Evolutionary conservation across 148 eudicot genomes (phyloP).

Genomic region (Dysphania ambrosioides): DNA sequence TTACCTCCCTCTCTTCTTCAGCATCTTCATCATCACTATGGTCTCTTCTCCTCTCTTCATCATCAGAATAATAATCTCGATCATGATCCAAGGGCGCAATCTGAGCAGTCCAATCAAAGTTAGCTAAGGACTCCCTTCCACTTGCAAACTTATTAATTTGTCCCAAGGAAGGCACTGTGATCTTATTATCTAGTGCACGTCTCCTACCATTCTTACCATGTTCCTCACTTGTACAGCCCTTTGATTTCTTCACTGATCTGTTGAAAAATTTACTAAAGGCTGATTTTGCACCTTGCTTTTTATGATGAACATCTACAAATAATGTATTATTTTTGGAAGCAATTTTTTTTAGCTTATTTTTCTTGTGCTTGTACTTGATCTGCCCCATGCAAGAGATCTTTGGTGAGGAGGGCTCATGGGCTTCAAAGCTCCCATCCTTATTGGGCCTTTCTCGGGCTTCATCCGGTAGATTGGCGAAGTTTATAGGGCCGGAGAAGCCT

Average conservation of each 20-base stretch:
- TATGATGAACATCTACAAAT: not conserved
- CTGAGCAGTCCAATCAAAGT: slow-evolving; percentile 70
- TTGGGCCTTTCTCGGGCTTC: slow-evolving; percentile 53
- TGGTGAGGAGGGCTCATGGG: slow-evolving; percentile 75
- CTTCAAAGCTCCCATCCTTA: slow-evolving; percentile 13
- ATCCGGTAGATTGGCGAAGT: slow-evolving; percentile 42
- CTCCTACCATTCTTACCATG: slow-evolving; percentile 8
- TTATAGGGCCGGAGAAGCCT: slow-evolving; percentile 54
- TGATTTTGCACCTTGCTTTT: not conserved
- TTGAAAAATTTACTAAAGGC: slow-evolving; percentile 13
- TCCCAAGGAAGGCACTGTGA: slow-evolving; percentile 40
- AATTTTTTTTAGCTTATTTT: slow-evolving; percentile 20
- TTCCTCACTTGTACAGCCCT: not conserved
- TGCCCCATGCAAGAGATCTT: slow-evolving; percentile 92
- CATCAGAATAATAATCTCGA: slow-evolving; percentile 43
- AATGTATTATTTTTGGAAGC: not conserved
- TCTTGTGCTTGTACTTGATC: slow-evolving; percentile 57
- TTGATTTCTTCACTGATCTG: slow-evolving; percentile 11
- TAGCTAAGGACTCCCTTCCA: slow-evolving; percentile 48
- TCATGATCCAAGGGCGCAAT: slow-evolving; percentile 38
- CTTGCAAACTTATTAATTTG: slow-evolving; percentile 71
- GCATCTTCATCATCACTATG: slow-evolving; percentile 20
- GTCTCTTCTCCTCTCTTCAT: slow-evolving; percentile 36
- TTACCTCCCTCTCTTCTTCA: slow-evolving; percentile 39
- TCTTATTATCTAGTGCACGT: slow-evolving; percentile 2